phyloP scores from a whole-genome alignment of 2,329 filamentous ascomycete genomes.

The Ophiosphaerella korrae region DNA sequence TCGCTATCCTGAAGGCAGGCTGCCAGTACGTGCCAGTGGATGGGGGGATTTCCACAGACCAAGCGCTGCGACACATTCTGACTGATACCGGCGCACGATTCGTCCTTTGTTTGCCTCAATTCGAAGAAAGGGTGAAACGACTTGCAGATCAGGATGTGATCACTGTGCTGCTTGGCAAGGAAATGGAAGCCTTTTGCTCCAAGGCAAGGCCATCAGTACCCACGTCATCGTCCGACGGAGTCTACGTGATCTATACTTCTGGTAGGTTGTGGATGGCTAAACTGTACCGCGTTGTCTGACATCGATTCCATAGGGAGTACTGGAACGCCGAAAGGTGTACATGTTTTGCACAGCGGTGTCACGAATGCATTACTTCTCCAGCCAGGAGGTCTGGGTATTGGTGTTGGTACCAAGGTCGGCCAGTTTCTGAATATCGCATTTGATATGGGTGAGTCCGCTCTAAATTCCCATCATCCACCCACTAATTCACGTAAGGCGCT shows the following conservation, averaged over 20 bases:
- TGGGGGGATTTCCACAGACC: conserved; percentile 50
- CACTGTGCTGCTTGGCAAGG: conserved; percentile 22
- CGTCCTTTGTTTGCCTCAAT: conserved; percentile 54
- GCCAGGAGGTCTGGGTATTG: conserved; percentile 60
- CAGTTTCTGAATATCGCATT: conserved; percentile 65
- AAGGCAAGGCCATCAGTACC: not conserved
- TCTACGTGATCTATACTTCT: conserved; percentile 59
- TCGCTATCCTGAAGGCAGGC: conserved; percentile 62
- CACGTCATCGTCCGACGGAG: conserved; percentile 25
- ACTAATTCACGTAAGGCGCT: conserved; percentile 51
- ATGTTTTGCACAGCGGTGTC: conserved; percentile 62
- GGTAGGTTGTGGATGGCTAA: conserved; percentile 16
- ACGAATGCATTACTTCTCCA: conserved; percentile 59
- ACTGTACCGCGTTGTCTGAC: not conserved
- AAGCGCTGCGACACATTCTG: conserved; percentile 55
- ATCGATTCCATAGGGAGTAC: conserved; percentile 51
- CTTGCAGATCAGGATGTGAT: conserved; percentile 15
- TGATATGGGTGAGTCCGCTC: conserved; percentile 61
- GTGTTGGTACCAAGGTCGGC: conserved; percentile 57
- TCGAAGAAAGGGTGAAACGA: conserved; percentile 30
- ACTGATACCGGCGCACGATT: conserved; percentile 53
- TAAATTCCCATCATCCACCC: not conserved
- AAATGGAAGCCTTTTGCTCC: conserved; percentile 19
- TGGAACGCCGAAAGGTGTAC: conserved; percentile 63
- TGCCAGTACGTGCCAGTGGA: conserved; percentile 66